A percentile compares a stretch with the other conserved stretches of the same genome.
Conservation (phyloP, 2,329 filamentous ascomycete genomes). For the Sclerotinia spermophila region DNA sequence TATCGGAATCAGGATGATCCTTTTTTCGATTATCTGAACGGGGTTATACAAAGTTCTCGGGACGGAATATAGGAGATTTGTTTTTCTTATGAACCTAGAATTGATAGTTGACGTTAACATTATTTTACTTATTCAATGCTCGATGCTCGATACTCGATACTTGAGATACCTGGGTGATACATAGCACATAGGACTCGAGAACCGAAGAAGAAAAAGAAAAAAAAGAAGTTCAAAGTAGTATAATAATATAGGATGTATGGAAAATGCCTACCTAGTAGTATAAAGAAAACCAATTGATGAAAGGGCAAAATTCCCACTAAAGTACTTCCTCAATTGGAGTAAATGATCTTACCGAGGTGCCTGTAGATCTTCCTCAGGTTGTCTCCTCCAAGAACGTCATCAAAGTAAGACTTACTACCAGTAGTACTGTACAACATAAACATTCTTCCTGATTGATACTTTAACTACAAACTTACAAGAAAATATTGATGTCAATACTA, state of each 20-base stretch:
- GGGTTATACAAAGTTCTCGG: not conserved
- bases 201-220: too few relatives aligned
- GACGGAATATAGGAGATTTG: conserved; percentile 5
- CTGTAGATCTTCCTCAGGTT: not conserved
- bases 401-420: too few relatives aligned
- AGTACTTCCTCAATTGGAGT: not conserved
- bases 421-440: not conserved
- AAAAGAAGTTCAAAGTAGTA: not conserved
- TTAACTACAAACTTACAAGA: not conserved
- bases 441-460: not conserved
- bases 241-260: not conserved
- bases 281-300: not conserved
- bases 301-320: not conserved
- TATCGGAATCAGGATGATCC: not conserved
- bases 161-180: not conserved
- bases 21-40: not conserved
- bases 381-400: not conserved
- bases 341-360: not conserved
- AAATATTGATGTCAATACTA: not conserved
- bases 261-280: too few relatives aligned
- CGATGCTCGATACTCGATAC: not conserved
- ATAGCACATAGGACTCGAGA: not conserved
- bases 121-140: not conserved
- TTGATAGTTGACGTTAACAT: conserved; percentile 7
- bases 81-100: not conserved